These are phyloP conservation scores for Phoma sp. DNA, from an alignment of 2,329 filamentous ascomycete genomes.

Conservation along the genomic window DNA sequence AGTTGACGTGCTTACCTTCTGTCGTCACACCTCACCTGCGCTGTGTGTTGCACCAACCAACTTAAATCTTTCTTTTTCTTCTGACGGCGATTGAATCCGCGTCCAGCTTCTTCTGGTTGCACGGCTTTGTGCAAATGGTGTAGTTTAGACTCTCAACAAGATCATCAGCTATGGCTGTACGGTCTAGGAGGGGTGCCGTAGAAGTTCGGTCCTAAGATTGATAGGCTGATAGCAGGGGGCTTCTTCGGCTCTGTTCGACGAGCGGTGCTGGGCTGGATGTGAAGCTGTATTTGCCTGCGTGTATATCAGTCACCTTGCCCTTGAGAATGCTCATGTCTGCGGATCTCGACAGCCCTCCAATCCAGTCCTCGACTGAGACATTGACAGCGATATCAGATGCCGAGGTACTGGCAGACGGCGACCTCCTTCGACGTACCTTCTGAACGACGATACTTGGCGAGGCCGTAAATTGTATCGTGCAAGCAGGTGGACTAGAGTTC, in stretches of 20 bases:
- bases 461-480: slow-evolving; percentile 14
- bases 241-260: slow-evolving; percentile 21
- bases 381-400: neutral
- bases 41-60: slow-evolving; percentile 15
- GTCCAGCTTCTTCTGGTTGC: slow-evolving; percentile 11
- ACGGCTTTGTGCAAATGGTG: slow-evolving; percentile 15
- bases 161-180: neutral
- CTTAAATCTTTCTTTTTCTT: slow-evolving; percentile 7
- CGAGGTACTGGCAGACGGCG: neutral
- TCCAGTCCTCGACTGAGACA: slow-evolving; percentile 17
- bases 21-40: slow-evolving; percentile 27
- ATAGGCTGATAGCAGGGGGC: slow-evolving; percentile 18
- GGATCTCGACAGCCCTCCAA: neutral
- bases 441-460: neutral
- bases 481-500: slow-evolving; percentile 9
- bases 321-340: slow-evolving; percentile 14
- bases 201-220: slow-evolving; percentile 11
- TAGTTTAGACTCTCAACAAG: slow-evolving; percentile 1
- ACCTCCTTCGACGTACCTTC: slow-evolving; percentile 26
- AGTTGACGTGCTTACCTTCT: slow-evolving; percentile 43
- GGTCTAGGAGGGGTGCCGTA: slow-evolving; percentile 2
- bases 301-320: slow-evolving; percentile 42
- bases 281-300: slow-evolving; percentile 16
- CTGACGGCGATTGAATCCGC: slow-evolving; percentile 1
- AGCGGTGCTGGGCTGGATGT: slow-evolving; percentile 17